Percentiles rank a stretch among this genome's conserved stretches.
phyloP scores from a whole-genome alignment of 2,329 filamentous ascomycete genomes.

The Diplodia corticola region DNA sequence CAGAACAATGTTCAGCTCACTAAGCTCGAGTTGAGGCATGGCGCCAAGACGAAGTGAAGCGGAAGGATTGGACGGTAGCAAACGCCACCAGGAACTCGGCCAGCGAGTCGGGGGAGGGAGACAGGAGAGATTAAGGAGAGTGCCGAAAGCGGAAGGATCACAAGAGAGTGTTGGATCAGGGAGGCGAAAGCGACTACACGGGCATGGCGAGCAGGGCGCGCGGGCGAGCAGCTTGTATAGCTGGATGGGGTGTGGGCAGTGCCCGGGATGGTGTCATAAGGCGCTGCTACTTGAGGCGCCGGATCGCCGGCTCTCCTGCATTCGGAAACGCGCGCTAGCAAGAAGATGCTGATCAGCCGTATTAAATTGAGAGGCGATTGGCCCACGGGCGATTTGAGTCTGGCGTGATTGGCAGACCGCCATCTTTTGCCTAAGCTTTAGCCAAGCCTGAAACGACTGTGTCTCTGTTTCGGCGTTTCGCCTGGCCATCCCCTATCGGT shows the following conservation, averaged over 20 bases:
- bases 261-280: background rate
- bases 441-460: background rate
- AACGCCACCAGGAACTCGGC: background rate
- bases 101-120: background rate
- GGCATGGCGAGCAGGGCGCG: too few relatives aligned
- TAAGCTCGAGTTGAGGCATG: conserved; percentile 53
- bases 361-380: background rate
- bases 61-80: background rate
- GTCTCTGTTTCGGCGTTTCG: background rate
- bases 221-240: background rate
- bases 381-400: background rate
- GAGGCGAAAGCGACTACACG: background rate
- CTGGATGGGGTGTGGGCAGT: background rate
- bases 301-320: background rate
- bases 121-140: background rate
- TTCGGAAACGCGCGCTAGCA: background rate
- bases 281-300: background rate
- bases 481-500: background rate
- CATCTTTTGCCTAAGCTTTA: background rate
- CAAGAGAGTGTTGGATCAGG: background rate
- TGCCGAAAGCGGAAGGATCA: background rate
- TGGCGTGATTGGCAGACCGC: background rate
- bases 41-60: background rate
- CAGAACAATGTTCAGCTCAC: conserved; percentile 56
- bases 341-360: background rate